Evolutionary conservation across 306 rosid genomes (phyloP), one percentile per base, ranked within the genome.

Genomic region (Neltuma alba): DNA sequence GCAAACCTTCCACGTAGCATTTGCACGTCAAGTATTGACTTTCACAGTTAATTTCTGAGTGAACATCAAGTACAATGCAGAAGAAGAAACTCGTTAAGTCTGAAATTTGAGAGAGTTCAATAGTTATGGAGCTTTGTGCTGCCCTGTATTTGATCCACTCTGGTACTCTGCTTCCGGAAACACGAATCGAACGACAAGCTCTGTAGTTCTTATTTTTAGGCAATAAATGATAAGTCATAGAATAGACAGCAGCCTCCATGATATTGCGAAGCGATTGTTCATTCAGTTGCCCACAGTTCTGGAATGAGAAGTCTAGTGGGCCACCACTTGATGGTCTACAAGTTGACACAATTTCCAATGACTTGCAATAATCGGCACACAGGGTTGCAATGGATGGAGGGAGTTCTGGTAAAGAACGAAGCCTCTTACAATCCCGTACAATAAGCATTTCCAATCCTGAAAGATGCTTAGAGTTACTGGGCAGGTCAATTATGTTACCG

Each of bases 381-480:
- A 28, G 1, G 0, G 0, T 1, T 28, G 5, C 21, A 18, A 47
- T 30, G 15, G 75, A 47, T 16, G 58, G 40, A 16, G 74, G 74
- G 6, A 69, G 74, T 30, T 82, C 73, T n/a, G 82, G 77, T 54
- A 77, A 6, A 71, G 52, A 71, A 25, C 16, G 70, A 64, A 82
- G 85, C 30, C 40, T 50, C 28, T 5, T 0, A 31, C 81, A 74
- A 4, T 0, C 0, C 0, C 0, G 0, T 14, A 79, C 3, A 3
- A 0, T 0, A 3, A 77, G 75, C 1, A 5, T 0, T 28, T 41
- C 11, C 62, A 82, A 36, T 58, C 63, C 0, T 27, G 18, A 38
- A 34, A 54, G 52, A 30, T 76, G 13, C 7, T 37, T 38, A n/a
- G 66, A 63, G 21, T 76, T 62, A 25, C 28, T n/a, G 52, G 78